Evolutionary conservation across 345 rosid species (phyloP), one percentile per base, ranked within the genome.

Genomic region (Nephelium lappaceum): DNA sequence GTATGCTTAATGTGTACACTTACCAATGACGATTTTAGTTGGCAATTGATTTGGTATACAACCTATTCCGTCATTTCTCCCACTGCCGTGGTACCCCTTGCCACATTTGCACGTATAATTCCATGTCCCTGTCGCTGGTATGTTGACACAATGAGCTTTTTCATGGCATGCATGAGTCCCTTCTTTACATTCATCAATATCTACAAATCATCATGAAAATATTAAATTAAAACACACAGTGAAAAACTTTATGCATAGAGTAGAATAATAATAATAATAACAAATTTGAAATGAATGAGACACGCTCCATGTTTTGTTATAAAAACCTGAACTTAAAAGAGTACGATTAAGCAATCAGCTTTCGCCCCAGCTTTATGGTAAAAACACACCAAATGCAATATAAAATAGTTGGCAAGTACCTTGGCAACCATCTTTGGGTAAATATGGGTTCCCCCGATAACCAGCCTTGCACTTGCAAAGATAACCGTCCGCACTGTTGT

Each of bases 1-100:
- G 2, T 27, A 27, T 27, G 31, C 31, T 27, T 27, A 27, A 61
- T 23, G 3, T n/a, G 9, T 21, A 14, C 1, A 51, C 76, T 72
- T 73, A 83, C 82, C 75, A 15, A 73, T 16, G 21, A 66, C n/a
- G 2, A 79, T 72, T 3, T 67, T 19, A 36, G 39, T 21, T 42
- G 41, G 39, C 5, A 71, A 43, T 51, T 67, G 73, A 6, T 76
- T 69, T 6, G 27, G 24, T 2, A 62, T 25, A n/a, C 84, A 81
- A 31, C 78, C 23, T 45, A 2, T 16, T 47, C 84, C 51, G 12
- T 79, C 58, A 2, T 41, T 81, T 55, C 63, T 69, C 3, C 89
- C 86, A 45, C 86, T 79, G 0, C 89, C 87, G 6, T 62, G 64
- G 67, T 77, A 79, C 1, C 83, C 83, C 15, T 80, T 80, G 7